A percentile compares a stretch with the other conserved stretches of the same genome.
These are phyloP conservation scores for Penicillium soppii DNA, from an alignment of 495 filamentous ascomycete species.

Conservation along the genomic window DNA sequence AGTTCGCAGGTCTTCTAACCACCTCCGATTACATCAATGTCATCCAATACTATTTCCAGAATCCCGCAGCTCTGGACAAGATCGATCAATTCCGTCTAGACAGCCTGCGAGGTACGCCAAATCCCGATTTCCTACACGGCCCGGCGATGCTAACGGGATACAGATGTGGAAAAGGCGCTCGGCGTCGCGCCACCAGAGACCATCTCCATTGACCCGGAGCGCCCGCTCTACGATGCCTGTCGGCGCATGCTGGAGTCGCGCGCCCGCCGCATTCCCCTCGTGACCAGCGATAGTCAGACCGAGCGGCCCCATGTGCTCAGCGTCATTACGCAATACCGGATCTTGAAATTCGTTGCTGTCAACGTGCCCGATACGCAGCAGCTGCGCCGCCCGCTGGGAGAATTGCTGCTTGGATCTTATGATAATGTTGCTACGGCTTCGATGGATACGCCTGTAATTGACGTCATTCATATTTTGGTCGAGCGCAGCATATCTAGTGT, in stretches of 20 bases:
- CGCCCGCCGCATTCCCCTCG: constrained; percentile 88
- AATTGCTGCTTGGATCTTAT: constrained; percentile 87
- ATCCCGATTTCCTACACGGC: neutral
- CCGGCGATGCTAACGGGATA: neutral
- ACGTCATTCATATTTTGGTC: constrained; percentile 93
- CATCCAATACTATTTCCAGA: constrained; percentile 99
- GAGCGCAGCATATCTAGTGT: constrained; percentile 91
- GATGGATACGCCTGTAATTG: constrained; percentile 93
- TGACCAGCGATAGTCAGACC: constrained; percentile 95
- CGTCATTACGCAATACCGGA: constrained; percentile 96
- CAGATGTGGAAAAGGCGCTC: constrained; percentile 93
- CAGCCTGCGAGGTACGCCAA: constrained; percentile 74
- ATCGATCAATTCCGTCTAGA: constrained; percentile 94
- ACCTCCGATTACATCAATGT: constrained; percentile 98
- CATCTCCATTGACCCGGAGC: constrained; percentile 87
- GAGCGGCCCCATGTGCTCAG: constrained; percentile 89
- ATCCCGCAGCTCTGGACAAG: constrained; percentile 81
- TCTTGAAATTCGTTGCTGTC: constrained; percentile 97
- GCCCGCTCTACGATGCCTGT: constrained; percentile 92
- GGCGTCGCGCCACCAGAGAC: constrained; percentile 90
- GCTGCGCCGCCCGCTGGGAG: constrained; percentile 81
- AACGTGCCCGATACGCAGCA: constrained; percentile 90
- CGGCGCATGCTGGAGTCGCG: constrained; percentile 90
- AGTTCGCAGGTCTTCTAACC: constrained; percentile 91
- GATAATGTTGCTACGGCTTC: constrained; percentile 72